Evolutionary conservation across 768 basidiomycete genomes (phyloP), one percentile per base, ranked within the genome.

Genomic region (Sarcomyxa edulis): DNA sequence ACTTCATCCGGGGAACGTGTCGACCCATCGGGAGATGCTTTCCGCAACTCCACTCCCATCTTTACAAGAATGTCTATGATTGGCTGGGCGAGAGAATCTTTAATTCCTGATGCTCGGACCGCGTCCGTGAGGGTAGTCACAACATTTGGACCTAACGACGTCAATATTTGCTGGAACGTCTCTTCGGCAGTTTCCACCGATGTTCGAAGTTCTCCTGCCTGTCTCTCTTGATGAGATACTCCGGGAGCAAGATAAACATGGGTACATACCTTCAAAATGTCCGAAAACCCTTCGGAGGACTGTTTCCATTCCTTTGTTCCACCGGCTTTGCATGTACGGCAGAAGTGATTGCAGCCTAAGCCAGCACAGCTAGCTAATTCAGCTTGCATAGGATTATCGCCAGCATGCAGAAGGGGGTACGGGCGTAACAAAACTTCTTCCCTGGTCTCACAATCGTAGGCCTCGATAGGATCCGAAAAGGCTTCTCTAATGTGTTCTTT

Each of bases 381-480:
- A 0, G 60, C 52, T 16, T 65, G 64, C 65, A 64, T 62, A 0
- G 57, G 65, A 21, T 66, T 66, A 40, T 66, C 55, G 4, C 54
- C 48, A 0, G 47, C 31, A 3, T 54, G 18, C 10, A 61, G 44
- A 0, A 60, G 42, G 0, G 28, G 22, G 21, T 56, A 62, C 0
- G 47, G 58, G 0, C 45, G 38, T 0, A 63, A 29, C 22, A 55
- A 32, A 14, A 62, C 48, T 18, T 58, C 47, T 12, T 54, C 43
- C 2, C 51, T 3, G 20, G 42, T 7, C 21, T 51, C 50, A 19
- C 46, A 36, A 32, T 62, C 54, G 29, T 49, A 61, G 2, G 43
- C 37, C n/a, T 45, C 44, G 8, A 55, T 28, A 1, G 42, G 31
- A 4, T 24, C 6, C 18, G 48, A 19, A 0, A 41, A 11, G 4